phyloP scores from a whole-genome alignment of 2,329 filamentous ascomycete genomes.

The Fusarium praegraminearum region DNA sequence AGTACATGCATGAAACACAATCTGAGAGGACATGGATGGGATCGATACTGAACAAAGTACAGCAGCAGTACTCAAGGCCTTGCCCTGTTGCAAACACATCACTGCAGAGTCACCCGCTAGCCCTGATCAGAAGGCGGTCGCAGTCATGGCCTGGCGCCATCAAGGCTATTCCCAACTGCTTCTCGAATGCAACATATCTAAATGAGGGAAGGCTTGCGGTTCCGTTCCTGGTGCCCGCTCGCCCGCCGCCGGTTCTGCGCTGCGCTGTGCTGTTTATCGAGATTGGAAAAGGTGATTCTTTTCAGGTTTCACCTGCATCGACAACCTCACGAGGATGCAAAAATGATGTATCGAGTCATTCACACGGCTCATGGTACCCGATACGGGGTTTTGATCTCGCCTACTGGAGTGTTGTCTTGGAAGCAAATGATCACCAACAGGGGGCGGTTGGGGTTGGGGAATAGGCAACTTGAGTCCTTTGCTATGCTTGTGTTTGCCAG shows the following conservation, averaged over 20 bases:
- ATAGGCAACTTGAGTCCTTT: conserved; percentile 1
- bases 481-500: conserved; percentile 14
- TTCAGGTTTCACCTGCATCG: not conserved
- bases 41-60: not conserved
- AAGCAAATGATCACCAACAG: conserved; percentile 21
- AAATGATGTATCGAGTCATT: not conserved
- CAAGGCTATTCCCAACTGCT: conserved; percentile 5
- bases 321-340: not conserved
- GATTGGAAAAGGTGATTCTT: conserved; percentile 5
- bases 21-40: conserved; percentile 6
- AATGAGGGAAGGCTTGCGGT: conserved; percentile 20
- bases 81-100: conserved; percentile 18
- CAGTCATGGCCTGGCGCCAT: conserved; percentile 11
- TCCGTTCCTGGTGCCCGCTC: conserved; percentile 18
- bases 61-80: not conserved
- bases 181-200: conserved; percentile 6
- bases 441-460: not conserved
- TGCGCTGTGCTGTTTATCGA: not conserved
- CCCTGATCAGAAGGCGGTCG: conserved; percentile 20
- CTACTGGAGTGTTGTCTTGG: conserved; percentile 1
- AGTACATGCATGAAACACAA: conserved; percentile 12
- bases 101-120: conserved; percentile 1
- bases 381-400: conserved; percentile 7
- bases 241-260: not conserved
- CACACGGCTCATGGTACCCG: conserved; percentile 6